phyloP scores from a whole-genome alignment of 2,329 filamentous ascomycete genomes.

The Fusarium nelsonii region DNA sequence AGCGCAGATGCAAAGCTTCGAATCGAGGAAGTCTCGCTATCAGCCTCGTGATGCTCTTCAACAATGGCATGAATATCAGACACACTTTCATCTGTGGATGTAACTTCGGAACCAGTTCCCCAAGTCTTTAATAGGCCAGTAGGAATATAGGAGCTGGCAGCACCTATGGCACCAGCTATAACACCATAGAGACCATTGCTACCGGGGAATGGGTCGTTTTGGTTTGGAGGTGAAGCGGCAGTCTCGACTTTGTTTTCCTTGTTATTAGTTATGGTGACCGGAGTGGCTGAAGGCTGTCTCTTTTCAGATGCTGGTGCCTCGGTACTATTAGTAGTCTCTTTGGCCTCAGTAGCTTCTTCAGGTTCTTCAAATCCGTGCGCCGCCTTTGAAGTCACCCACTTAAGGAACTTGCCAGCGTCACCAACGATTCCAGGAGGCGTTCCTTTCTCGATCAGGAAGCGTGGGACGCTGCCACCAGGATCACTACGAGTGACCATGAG shows the following conservation, averaged over 20 bases:
- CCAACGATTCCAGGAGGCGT: constrained; percentile 84
- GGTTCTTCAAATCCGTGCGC: constrained; percentile 52
- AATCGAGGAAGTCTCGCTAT: constrained; percentile 61
- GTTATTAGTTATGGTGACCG: constrained; percentile 30
- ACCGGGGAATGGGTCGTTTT: constrained; percentile 53
- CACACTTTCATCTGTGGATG: constrained; percentile 46
- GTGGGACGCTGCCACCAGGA: constrained; percentile 86
- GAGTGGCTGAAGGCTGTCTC: constrained; percentile 9
- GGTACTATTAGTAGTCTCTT: constrained; percentile 8
- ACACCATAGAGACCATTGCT: constrained; percentile 67
- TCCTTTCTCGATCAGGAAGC: constrained; percentile 91
- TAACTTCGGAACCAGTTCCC: constrained; percentile 45
- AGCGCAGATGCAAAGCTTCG: constrained; percentile 64
- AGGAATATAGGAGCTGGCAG: constrained; percentile 62
- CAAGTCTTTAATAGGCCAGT: constrained; percentile 52
- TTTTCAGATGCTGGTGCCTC: constrained; percentile 10
- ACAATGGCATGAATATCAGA: constrained; percentile 41
- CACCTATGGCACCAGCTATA: constrained; percentile 65
- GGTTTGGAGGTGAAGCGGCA: constrained; percentile 28
- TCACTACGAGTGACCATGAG: constrained; percentile 93
- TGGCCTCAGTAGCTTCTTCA: constrained; percentile 19
- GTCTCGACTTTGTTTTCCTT: constrained; percentile 51
- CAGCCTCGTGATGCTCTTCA: constrained; percentile 45
- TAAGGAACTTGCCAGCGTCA: constrained; percentile 84
- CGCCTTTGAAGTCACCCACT: constrained; percentile 71